phyloP scores from a whole-genome alignment of 2,329 filamentous ascomycete species.

The Penicillium sp. region DNA sequence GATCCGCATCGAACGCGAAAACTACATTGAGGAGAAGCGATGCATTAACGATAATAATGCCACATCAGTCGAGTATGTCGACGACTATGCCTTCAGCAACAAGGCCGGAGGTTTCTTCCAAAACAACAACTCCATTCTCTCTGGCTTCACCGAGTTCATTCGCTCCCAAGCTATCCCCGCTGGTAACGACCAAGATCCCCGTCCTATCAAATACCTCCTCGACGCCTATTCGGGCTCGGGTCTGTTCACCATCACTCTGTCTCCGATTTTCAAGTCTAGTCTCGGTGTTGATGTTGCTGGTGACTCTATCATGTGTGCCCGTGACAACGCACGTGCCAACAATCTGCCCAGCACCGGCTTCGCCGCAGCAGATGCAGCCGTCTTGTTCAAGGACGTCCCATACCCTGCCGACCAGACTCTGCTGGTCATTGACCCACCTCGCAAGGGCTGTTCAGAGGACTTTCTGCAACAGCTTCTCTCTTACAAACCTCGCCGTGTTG shows the following conservation, averaged over 20 bases:
- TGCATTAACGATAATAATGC: slow-evolving; percentile 86
- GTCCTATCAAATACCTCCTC: slow-evolving; percentile 77
- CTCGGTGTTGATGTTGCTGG: slow-evolving; percentile 88
- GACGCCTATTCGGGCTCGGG: slow-evolving; percentile 97
- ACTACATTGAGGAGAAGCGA: slow-evolving; percentile 74
- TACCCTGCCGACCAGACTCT: slow-evolving; percentile 80
- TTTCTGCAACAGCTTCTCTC: slow-evolving; percentile 79
- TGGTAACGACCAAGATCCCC: slow-evolving; percentile 31
- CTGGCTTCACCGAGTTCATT: slow-evolving; percentile 82
- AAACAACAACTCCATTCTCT: slow-evolving; percentile 98
- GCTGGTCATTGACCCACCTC: slow-evolving; percentile 93
- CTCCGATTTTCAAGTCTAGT: slow-evolving; percentile 73
- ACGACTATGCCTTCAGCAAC: slow-evolving; percentile 81
- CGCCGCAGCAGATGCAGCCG: slow-evolving; percentile 81
- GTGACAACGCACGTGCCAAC: slow-evolving; percentile 76
- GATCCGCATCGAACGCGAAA: slow-evolving; percentile 58
- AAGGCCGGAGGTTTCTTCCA: slow-evolving; percentile 96
- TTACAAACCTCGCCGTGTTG: slow-evolving; percentile 75
- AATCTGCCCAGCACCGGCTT: slow-evolving; percentile 75
- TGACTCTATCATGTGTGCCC: slow-evolving; percentile 75
- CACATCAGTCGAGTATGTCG: slow-evolving; percentile 83
- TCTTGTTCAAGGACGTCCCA: slow-evolving; percentile 74
- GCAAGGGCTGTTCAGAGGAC: slow-evolving; percentile 86
- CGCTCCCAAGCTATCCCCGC: slow-evolving; percentile 70
- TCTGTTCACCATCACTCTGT: slow-evolving; percentile 93